phyloP scores from a whole-genome alignment of 192 early-diverging fungal genomes.

The Pilobolus umbonatus region DNA sequence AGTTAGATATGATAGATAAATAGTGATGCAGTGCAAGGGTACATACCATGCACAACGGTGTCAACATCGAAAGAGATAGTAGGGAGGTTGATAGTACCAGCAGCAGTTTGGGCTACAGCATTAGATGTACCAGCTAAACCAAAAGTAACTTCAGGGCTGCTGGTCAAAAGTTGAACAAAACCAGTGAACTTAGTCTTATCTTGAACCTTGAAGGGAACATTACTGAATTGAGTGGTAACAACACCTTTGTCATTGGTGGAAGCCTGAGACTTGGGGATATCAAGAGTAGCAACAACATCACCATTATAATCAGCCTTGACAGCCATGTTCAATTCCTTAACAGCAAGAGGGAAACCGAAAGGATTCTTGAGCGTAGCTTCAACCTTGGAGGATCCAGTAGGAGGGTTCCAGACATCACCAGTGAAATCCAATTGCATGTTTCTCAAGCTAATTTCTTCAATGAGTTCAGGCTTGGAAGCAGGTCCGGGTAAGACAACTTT shows the following conservation, averaged over 20 bases:
- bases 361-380: slow-evolving; percentile 38
- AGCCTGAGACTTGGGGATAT: slow-evolving; percentile 19
- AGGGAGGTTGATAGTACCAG: slow-evolving; percentile 36
- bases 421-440: slow-evolving; percentile 48
- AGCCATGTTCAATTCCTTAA: slow-evolving; percentile 45
- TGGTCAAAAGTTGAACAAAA: slow-evolving; percentile 29
- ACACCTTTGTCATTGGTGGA: slow-evolving; percentile 15
- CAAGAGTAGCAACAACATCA: slow-evolving; percentile 22
- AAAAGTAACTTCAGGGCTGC: slow-evolving; percentile 9
- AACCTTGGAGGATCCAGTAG: slow-evolving; percentile 37
- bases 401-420: slow-evolving; percentile 39
- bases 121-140: slow-evolving; percentile 24
- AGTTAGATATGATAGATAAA: neutral
- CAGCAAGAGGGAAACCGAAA: slow-evolving; percentile 39
- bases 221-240: slow-evolving; percentile 22
- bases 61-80: slow-evolving; percentile 40
- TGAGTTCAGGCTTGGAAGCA: slow-evolving; percentile 31
- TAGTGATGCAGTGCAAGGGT: neutral
- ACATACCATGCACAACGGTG: slow-evolving; percentile 27
- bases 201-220: slow-evolving; percentile 31
- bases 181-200: slow-evolving; percentile 23
- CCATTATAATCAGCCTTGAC: slow-evolving; percentile 20
- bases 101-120: slow-evolving; percentile 22
- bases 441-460: slow-evolving; percentile 34
- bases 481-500: slow-evolving; percentile 31